Conservation (phyloP, 768 basidiomycete species). For the Mycena olivaceomarginata region DNA sequence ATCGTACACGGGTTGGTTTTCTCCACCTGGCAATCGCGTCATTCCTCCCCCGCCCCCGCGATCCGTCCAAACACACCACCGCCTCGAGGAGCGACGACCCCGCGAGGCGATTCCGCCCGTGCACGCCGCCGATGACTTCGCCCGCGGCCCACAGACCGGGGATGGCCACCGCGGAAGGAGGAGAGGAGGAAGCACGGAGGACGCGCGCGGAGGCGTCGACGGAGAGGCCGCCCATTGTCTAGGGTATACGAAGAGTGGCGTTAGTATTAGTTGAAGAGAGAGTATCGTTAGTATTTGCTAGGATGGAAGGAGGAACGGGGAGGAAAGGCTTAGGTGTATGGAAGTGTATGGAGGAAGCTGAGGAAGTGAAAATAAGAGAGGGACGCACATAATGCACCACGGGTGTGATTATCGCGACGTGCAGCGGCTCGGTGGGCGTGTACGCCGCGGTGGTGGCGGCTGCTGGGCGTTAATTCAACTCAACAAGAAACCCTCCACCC, state of each 20-base stretch:
- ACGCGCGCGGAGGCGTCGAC: conserved; percentile 48
- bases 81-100: conserved; percentile 53
- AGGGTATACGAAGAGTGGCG: neutral
- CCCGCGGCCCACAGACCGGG: conserved; percentile 51
- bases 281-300: neutral
- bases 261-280: neutral
- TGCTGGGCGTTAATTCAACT: too few relatives aligned
- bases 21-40: too few relatives aligned
- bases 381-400: conserved; percentile 52
- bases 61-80: conserved; percentile 53
- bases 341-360: neutral
- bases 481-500: neutral
- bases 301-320: neutral
- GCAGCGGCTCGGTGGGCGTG: conserved; percentile 40
- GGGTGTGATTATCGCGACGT: conserved; percentile 50
- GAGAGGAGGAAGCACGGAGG: conserved; percentile 14
- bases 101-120: conserved; percentile 51
- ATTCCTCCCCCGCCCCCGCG: conserved; percentile 42
- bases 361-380: neutral
- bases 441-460: conserved; percentile 38
- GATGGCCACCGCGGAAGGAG: conserved; percentile 22
- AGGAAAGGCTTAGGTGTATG: neutral
- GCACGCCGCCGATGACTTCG: conserved; percentile 53
- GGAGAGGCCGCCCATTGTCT: conserved; percentile 54
- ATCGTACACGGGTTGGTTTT: too few relatives aligned